Evolutionary conservation across 768 basidiomycete genomes (phyloP).

Genomic region (Amanita polypyramis): DNA sequence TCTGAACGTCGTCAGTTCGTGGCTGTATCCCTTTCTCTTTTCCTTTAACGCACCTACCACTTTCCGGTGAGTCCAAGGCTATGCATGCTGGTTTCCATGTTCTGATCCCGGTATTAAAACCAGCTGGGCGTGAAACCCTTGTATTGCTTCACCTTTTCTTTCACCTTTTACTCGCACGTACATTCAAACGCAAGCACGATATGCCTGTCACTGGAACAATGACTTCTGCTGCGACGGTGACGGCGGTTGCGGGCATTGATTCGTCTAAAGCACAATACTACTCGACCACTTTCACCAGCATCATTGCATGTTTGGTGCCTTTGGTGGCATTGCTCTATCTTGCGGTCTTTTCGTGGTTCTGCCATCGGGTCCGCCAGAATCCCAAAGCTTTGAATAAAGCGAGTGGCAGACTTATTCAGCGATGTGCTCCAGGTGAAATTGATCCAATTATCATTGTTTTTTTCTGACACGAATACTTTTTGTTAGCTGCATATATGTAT

Average conservation of each 20-base stretch:
- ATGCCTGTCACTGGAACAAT: conserved; percentile 2
- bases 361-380: conserved; percentile 32
- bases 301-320: conserved; percentile 24
- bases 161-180: neutral
- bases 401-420: conserved; percentile 33
- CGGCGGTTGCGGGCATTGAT: neutral
- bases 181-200: too few relatives aligned
- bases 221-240: neutral
- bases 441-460: too few relatives aligned
- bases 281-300: conserved; percentile 24
- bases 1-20: neutral
- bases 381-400: conserved; percentile 41
- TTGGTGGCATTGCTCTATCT: conserved; percentile 36
- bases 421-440: conserved; percentile 48
- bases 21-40: neutral
- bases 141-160: neutral
- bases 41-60: neutral
- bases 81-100: neutral
- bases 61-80: neutral
- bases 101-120: neutral
- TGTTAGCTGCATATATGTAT: conserved; percentile 43
- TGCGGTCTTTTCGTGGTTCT: conserved; percentile 37
- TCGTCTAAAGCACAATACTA: conserved; percentile 17
- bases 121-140: conserved; percentile 5
- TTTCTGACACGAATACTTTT: neutral